phyloP scores from a whole-genome alignment of 345 rosid genomes.

The Eucalyptus cladocalyx region DNA sequence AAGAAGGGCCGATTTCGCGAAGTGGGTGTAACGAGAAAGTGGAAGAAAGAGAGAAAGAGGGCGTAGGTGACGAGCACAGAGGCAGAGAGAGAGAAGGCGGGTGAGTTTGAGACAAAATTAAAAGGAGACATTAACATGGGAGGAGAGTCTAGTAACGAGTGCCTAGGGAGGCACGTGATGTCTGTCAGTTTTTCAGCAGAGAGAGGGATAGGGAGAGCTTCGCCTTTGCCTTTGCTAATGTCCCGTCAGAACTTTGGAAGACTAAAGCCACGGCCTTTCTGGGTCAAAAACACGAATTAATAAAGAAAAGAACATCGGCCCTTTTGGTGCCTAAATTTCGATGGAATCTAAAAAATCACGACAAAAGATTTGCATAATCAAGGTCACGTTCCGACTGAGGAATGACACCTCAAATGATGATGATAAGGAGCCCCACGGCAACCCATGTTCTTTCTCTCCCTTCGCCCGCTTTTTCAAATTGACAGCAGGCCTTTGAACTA shows the following conservation, averaged over 20 bases:
- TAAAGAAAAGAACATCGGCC: not conserved
- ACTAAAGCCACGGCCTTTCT: not conserved
- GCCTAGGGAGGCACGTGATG: slow-evolving; percentile 40
- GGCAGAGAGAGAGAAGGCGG: not conserved
- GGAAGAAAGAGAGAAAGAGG: not conserved
- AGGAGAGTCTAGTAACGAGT: not conserved
- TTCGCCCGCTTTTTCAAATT: not conserved
- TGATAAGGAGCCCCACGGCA: not conserved
- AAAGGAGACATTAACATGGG: not conserved
- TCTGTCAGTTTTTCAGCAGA: slow-evolving; percentile 12
- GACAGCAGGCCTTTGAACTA: not conserved
- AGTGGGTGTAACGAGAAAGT: not conserved
- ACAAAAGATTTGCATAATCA: not conserved
- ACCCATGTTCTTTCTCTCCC: not conserved
- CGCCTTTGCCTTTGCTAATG: not conserved
- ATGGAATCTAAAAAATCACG: not conserved
- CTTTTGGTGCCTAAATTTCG: not conserved
- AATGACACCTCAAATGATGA: not conserved
- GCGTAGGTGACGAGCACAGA: slow-evolving; percentile 27
- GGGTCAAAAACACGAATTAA: not conserved
- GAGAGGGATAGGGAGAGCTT: not conserved
- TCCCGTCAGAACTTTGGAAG: not conserved
- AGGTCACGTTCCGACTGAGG: not conserved
- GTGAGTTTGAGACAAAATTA: not conserved
- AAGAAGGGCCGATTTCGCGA: slow-evolving; percentile 7